A percentile compares a stretch with the other conserved stretches of the same genome.
Conservation (phyloP, 2,329 filamentous ascomycete genomes). For the Phialophora expanda region DNA sequence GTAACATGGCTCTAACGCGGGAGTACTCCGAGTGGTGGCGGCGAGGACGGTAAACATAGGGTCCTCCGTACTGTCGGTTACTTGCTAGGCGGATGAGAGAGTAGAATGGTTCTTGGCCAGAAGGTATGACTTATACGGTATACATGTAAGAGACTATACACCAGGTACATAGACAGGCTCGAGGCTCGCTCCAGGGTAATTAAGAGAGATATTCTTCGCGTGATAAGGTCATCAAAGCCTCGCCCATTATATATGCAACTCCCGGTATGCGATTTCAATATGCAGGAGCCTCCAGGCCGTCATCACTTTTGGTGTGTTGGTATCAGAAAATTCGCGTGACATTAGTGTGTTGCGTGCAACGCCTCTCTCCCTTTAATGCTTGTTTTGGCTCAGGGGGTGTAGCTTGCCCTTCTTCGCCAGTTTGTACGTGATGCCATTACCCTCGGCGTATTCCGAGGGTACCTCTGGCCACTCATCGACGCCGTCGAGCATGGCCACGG, state of each 20-base stretch:
- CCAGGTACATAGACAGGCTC: neutral
- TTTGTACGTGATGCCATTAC: slow-evolving; percentile 28
- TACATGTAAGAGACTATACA: slow-evolving; percentile 8
- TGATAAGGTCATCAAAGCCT: neutral
- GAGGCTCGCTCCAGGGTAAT: neutral
- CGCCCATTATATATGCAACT: slow-evolving; percentile 9
- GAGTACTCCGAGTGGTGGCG: no score
- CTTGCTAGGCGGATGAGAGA: neutral
- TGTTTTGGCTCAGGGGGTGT: slow-evolving; percentile 19
- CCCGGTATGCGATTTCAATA: neutral
- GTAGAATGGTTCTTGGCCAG: neutral
- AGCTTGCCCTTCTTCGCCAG: slow-evolving; percentile 35
- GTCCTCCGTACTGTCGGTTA: no score
- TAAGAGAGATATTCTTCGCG: neutral
- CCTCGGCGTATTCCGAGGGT: slow-evolving; percentile 38
- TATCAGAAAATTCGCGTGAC: neutral
- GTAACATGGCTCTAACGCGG: no score
- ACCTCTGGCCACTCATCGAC: slow-evolving; percentile 44
- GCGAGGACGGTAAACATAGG: no score
- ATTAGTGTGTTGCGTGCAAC: slow-evolving; percentile 6
- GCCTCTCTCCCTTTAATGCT: neutral
- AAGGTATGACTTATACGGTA: neutral
- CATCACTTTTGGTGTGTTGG: neutral
- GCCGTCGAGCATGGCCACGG: slow-evolving; percentile 55
- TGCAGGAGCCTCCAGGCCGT: neutral